Evolutionary conservation across 768 basidiomycete species (phyloP).

Genomic region (Cubamyces lactineus): DNA sequence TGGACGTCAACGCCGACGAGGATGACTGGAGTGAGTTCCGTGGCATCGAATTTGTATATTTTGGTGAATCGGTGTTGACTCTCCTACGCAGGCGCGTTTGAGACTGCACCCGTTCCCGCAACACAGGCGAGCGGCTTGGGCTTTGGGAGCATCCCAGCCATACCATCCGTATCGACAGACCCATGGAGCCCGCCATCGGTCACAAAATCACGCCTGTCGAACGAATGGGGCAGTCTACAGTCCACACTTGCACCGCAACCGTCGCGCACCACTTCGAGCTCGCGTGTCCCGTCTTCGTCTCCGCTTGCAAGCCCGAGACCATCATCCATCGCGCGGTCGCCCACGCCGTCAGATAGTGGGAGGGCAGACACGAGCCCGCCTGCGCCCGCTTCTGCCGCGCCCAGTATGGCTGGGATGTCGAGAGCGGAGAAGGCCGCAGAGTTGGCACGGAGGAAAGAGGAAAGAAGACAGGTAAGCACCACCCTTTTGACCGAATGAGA

Average conservation of each 20-base stretch:
- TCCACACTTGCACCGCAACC: conserved; percentile 14
- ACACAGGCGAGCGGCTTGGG: conserved; percentile 30
- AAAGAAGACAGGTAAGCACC: conserved; percentile 76
- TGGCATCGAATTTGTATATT: background rate
- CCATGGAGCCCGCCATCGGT: conserved; percentile 14
- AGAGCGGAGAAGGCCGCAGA: conserved; percentile 96
- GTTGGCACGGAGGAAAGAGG: conserved; percentile 89
- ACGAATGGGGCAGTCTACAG: conserved; percentile 7
- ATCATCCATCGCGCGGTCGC: conserved; percentile 16
- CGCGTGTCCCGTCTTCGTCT: background rate
- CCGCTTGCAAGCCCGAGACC: conserved; percentile 12
- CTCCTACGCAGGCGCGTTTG: conserved; percentile 34
- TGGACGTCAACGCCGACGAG: conserved; percentile 91
- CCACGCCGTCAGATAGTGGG: conserved; percentile 30
- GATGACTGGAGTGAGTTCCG: conserved; percentile 86
- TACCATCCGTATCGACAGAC: conserved; percentile 12
- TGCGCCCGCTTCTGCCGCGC: conserved; percentile 27
- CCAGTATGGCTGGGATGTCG: conserved; percentile 53
- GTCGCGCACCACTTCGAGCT: background rate
- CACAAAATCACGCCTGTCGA: background rate
- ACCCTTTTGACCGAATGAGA: background rate
- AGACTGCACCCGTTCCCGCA: conserved; percentile 34
- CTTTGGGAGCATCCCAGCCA: conserved; percentile 23
- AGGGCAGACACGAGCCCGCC: conserved; percentile 24
- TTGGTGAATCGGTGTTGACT: background rate